Evolutionary conservation across 352 stramenopile species (phyloP).

Genomic region (Albugo candida): DNA sequence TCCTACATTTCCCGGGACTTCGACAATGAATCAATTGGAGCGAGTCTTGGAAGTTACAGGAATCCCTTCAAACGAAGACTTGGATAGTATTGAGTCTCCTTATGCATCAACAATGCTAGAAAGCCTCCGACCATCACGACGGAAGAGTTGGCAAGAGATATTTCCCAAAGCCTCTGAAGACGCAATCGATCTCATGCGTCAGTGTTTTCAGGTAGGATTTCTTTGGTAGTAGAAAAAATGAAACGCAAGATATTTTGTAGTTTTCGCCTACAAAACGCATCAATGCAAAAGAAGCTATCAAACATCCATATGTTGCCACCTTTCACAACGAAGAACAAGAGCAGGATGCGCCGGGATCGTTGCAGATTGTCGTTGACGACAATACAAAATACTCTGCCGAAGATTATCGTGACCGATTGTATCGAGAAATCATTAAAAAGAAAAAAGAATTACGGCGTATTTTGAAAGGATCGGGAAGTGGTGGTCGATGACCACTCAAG

Average conservation of each 20-base stretch:
- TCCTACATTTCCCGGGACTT: slow-evolving; percentile 87
- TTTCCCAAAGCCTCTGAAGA: slow-evolving; percentile 76
- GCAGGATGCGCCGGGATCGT: slow-evolving; percentile 31
- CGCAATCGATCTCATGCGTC: slow-evolving; percentile 77
- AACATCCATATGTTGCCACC: slow-evolving; percentile 86
- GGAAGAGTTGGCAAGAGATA: slow-evolving; percentile 63
- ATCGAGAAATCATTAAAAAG: slow-evolving; percentile 85
- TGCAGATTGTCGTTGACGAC: slow-evolving; percentile 83
- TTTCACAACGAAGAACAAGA: slow-evolving; percentile 94
- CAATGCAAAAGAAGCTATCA: slow-evolving; percentile 67
- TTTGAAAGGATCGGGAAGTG: too few species aligned
- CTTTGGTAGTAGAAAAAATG: neutral
- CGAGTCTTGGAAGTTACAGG: slow-evolving; percentile 90
- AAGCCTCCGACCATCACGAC: slow-evolving; percentile 55
- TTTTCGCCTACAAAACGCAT: slow-evolving; percentile 87
- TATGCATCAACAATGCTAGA: slow-evolving; percentile 89
- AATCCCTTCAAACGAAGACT: slow-evolving; percentile 71
- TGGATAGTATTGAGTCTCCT: slow-evolving; percentile 82
- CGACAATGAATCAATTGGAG: slow-evolving; percentile 93
- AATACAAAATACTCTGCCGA: slow-evolving; percentile 88
- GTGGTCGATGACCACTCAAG: too few species aligned
- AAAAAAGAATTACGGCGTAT: slow-evolving; percentile 76
- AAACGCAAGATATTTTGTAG: slow-evolving; percentile 10
- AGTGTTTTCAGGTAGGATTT: slow-evolving; percentile 57
- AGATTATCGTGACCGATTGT: slow-evolving; percentile 86